Conservation (phyloP, 2,329 filamentous ascomycete species). For the Stenocarpella maydis region DNA sequence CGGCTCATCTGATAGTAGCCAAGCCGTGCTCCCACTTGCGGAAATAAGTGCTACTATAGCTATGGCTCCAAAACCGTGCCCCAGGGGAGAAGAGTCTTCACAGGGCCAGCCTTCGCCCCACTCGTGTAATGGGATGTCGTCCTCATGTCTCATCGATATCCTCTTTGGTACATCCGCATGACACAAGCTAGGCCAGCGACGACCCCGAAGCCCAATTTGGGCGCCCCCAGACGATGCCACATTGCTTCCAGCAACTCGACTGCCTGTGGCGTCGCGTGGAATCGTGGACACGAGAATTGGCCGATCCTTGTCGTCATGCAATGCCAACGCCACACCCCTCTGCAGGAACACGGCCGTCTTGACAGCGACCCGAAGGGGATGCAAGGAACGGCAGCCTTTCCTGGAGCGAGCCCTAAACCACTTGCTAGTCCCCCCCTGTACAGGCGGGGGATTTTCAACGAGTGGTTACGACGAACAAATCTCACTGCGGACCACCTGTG, state of each 20-base stretch:
- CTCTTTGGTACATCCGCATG: constrained; percentile 25
- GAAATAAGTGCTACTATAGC: constrained; percentile 23
- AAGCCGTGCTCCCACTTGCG: constrained; percentile 10
- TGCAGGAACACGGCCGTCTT: constrained; percentile 30
- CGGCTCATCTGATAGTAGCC: background rate
- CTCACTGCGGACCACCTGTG: constrained; percentile 8
- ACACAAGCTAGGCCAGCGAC: constrained; percentile 11
- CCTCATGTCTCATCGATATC: constrained; percentile 20
- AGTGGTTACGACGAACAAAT: constrained; percentile 20
- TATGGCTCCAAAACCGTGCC: constrained; percentile 13
- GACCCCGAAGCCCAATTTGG: constrained; percentile 12
- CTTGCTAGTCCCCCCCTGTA: background rate
- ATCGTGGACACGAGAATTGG: constrained; percentile 24
- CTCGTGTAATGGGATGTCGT: background rate
- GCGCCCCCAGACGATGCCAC: constrained; percentile 24
- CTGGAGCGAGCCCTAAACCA: background rate
- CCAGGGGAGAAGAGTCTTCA: background rate
- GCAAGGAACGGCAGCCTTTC: constrained; percentile 8
- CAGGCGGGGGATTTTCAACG: constrained; percentile 6
- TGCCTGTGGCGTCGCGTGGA: constrained; percentile 23
- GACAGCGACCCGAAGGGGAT: constrained; percentile 23
- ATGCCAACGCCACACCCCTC: constrained; percentile 28
- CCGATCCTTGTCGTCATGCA: constrained; percentile 30
- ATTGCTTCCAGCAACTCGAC: constrained; percentile 19
- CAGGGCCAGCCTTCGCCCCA: background rate